Conservation (phyloP, 2,329 filamentous ascomycete genomes). For the Paramyrothecium sp. region DNA sequence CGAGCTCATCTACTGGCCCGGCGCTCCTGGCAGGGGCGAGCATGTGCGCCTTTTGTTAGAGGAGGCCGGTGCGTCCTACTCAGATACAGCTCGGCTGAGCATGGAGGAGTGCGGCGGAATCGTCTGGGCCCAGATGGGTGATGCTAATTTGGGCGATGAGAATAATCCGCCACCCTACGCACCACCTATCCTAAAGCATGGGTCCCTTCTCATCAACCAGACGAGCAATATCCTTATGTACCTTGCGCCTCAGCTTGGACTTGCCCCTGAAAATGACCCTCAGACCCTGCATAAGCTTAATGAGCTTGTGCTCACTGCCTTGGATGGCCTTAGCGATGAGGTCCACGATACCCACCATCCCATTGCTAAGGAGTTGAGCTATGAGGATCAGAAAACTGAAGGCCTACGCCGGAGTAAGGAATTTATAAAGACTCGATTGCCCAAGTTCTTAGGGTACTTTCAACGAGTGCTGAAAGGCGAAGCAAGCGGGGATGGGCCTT, state of each 20-base stretch:
- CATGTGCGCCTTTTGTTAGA: slow-evolving; percentile 67
- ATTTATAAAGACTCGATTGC: slow-evolving; percentile 20
- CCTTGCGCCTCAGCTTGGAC: slow-evolving; percentile 28
- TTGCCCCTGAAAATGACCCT: slow-evolving; percentile 15
- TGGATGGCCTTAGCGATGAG: slow-evolving; percentile 67
- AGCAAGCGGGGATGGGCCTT: slow-evolving; percentile 47
- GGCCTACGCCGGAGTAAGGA: not conserved
- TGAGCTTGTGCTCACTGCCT: slow-evolving; percentile 58
- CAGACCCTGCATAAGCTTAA: slow-evolving; percentile 60
- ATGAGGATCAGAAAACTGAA: slow-evolving; percentile 57
- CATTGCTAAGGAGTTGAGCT: slow-evolving; percentile 54
- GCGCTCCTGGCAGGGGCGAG: slow-evolving; percentile 68
- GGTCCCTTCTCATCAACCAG: slow-evolving; percentile 58
- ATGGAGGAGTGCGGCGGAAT: not conserved
- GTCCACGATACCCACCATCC: slow-evolving; percentile 71
- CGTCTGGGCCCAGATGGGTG: not conserved
- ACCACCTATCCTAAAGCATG: slow-evolving; percentile 60
- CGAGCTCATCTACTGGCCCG: slow-evolving; percentile 63
- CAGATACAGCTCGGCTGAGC: slow-evolving; percentile 38
- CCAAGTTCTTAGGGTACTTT: slow-evolving; percentile 68
- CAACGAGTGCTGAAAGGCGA: slow-evolving; percentile 58
- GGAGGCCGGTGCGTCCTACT: slow-evolving; percentile 59
- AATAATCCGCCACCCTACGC: slow-evolving; percentile 38
- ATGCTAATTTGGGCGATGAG: not conserved
- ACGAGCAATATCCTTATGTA: slow-evolving; percentile 68